Evolutionary conservation across 2,329 filamentous ascomycete species (phyloP), one percentile per base, ranked within the genome.

Genomic region (Sporothrix pallida): DNA sequence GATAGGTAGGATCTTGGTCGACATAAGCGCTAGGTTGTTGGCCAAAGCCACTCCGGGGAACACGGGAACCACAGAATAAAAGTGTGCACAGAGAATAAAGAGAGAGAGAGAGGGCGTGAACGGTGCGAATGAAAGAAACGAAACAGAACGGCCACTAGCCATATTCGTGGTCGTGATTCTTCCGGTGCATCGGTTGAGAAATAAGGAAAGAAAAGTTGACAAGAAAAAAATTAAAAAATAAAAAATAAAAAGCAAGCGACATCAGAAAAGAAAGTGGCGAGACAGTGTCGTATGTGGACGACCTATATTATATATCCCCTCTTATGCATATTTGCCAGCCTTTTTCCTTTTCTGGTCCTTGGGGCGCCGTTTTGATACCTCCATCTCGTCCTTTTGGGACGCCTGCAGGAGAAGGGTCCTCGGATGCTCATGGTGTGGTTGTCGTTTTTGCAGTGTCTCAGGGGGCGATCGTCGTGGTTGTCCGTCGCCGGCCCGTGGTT

Each of bases 241-340:
- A n/a, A 9, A 52, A 52, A 2, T n/a, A n/a, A 42, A 37, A 42
- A 42, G 7, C 31, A 2, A 37, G 31, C 31, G 31, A 37, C 31
- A 37, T 17, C 2, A 13, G n/a, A 50, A 48, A 48, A n/a, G 65
- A 42, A 48, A 23, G n/a, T 54, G 65, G 48, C 50, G 48, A 70
- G 48, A 56, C 17, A 70, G 48, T 56, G 26, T 54, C 67, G 67
- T 70, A 44, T 48, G 50, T 44, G 67, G 67, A 70, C 26, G 46
- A 20, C 48, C 67, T 70, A 56, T 70, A 56, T 44, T 70, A 70
- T 56, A 70, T 70, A 69, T 69, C 46, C 31, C 26, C 17, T 56
- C 67, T 54, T 68, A 56, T 70, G 46, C 50, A 56, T 70, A 70
- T 42, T 37, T 68, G 63, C 46, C 63, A 48, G 26, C 67, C 17